phyloP scores from a whole-genome alignment of 2,329 filamentous ascomycete species.

The Lasiodiplodia gonubiensis region DNA sequence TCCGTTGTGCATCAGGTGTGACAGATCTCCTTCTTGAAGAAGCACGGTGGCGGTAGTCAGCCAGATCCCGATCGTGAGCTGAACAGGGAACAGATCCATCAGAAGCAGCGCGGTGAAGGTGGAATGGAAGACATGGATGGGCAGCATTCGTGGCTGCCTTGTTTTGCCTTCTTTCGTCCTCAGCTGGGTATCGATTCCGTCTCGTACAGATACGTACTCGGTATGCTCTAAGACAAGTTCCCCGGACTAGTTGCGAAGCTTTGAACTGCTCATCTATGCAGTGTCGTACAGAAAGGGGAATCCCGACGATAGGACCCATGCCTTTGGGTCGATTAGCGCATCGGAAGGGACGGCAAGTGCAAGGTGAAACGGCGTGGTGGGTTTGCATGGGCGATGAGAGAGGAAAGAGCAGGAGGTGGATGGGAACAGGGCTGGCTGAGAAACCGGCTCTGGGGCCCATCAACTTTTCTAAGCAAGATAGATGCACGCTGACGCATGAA shows the following conservation, averaged over 20 bases:
- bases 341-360: neutral
- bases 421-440: neutral
- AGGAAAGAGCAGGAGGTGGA: neutral
- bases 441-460: neutral
- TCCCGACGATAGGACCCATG: neutral
- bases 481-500: neutral
- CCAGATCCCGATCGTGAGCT: neutral
- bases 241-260: neutral
- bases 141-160: neutral
- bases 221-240: neutral
- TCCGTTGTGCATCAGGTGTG: neutral
- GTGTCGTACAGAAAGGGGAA: neutral
- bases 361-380: neutral
- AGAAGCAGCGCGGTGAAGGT: neutral
- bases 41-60: neutral
- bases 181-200: neutral
- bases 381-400: neutral
- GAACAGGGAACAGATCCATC: neutral
- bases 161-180: too few relatives aligned
- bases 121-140: neutral
- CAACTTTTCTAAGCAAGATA: neutral
- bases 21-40: conserved; percentile 13
- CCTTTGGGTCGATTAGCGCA: neutral
- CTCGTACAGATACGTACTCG: neutral
- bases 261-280: neutral